Evolutionary conservation across 306 rosid species (phyloP).

Genomic region (Hippophae rhamnoides): DNA sequence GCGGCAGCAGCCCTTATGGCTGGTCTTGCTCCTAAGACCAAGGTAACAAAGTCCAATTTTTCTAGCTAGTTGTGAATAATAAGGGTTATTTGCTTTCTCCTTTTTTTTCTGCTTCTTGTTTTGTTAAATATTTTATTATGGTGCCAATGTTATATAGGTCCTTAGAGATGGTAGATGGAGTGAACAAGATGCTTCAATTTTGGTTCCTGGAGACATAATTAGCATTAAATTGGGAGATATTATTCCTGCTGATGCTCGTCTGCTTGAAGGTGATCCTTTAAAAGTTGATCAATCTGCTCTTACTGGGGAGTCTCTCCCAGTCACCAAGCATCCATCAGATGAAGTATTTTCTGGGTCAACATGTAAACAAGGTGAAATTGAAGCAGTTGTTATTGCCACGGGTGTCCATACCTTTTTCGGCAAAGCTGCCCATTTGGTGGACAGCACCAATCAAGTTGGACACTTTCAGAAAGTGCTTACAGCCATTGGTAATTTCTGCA

Average conservation of each 20-base stretch:
- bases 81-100: too few species aligned
- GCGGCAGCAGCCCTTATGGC: constrained; percentile 99
- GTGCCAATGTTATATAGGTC: constrained; percentile 40
- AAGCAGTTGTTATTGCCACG: constrained; percentile 95
- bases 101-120: background rate
- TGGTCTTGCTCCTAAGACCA: constrained; percentile 97
- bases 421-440: constrained; percentile 95
- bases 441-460: constrained; percentile 97
- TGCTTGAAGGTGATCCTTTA: constrained; percentile 91
- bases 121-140: constrained; percentile 8
- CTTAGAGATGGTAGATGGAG: constrained; percentile 89
- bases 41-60: constrained; percentile 36
- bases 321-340: constrained; percentile 78
- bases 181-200: constrained; percentile 91
- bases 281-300: constrained; percentile 97
- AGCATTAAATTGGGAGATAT: constrained; percentile 96
- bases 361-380: constrained; percentile 94
- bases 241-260: constrained; percentile 98
- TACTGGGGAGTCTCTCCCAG: constrained; percentile 96
- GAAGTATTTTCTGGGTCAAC: constrained; percentile 98
- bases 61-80: background rate
- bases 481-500: constrained; percentile 95
- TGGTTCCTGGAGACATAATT: constrained; percentile 94
- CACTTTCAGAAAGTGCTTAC: constrained; percentile 99
- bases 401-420: constrained; percentile 99